These are phyloP conservation scores for Penicillium oxalicum DNA, from an alignment of 2,329 filamentous ascomycete species.

Conservation along the genomic window DNA sequence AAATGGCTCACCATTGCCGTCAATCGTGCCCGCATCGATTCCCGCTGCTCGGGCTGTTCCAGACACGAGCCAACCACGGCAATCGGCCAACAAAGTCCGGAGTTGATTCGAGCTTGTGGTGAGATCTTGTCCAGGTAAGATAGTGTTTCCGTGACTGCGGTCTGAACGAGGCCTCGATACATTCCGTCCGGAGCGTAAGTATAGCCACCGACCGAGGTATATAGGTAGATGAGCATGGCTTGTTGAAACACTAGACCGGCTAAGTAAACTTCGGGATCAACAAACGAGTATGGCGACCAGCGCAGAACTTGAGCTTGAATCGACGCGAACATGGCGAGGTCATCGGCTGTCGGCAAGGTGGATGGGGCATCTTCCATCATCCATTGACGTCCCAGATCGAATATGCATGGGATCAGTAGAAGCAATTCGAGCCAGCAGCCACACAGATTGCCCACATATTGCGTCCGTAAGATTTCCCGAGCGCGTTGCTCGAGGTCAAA, in stretches of 20 bases:
- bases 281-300: slow-evolving; percentile 35
- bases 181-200: slow-evolving; percentile 22
- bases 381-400: slow-evolving; percentile 32
- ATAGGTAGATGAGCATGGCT: slow-evolving; percentile 42
- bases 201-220: slow-evolving; percentile 24
- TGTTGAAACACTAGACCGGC: slow-evolving; percentile 44
- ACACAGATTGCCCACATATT: slow-evolving; percentile 28
- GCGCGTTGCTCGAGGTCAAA: slow-evolving; percentile 41
- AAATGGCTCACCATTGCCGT: slow-evolving; percentile 28
- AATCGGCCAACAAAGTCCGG: slow-evolving; percentile 32
- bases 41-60: slow-evolving; percentile 15
- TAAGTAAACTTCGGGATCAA: slow-evolving; percentile 35
- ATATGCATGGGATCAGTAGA: slow-evolving; percentile 28
- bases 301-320: slow-evolving; percentile 40
- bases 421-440: slow-evolving; percentile 29
- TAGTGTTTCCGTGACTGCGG: slow-evolving; percentile 24
- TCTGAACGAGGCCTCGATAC: slow-evolving; percentile 22
- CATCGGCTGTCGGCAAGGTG: slow-evolving; percentile 32
- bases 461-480: slow-evolving; percentile 20
- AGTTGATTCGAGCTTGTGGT: slow-evolving; percentile 27
- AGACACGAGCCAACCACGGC: slow-evolving; percentile 28
- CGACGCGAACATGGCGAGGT: slow-evolving; percentile 42
- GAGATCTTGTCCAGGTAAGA: slow-evolving; percentile 21
- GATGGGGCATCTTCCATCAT: slow-evolving; percentile 24
- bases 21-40: slow-evolving; percentile 26